Evolutionary conservation across 23 red algal species (phyloP).

Genomic region (Chondrus crispus): DNA sequence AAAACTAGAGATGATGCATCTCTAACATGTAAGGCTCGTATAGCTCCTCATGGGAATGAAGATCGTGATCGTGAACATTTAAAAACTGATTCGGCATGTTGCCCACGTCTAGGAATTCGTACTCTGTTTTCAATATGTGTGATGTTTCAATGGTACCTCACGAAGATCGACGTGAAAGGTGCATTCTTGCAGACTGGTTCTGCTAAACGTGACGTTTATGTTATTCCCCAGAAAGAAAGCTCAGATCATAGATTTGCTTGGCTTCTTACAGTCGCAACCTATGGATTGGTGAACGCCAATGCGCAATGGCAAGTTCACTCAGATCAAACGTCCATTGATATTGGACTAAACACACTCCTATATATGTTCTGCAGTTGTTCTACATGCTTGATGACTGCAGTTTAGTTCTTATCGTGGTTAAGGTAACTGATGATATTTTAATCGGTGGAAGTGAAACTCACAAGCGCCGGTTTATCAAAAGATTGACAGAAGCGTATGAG

Average conservation of each 20-base stretch:
- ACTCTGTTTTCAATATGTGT: background rate
- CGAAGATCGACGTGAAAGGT: background rate
- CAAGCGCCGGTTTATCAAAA: background rate
- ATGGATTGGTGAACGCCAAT: background rate
- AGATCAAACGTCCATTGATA: background rate
- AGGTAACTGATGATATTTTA: background rate
- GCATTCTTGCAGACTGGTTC: background rate
- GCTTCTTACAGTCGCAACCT: background rate
- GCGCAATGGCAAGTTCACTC: background rate
- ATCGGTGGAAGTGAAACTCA: background rate
- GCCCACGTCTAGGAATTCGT: background rate
- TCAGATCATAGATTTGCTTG: background rate
- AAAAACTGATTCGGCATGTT: background rate
- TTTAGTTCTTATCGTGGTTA: background rate
- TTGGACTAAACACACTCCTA: background rate
- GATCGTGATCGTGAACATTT: background rate
- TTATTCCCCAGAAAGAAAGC: background rate
- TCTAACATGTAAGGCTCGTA: background rate
- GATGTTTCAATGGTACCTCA: background rate
- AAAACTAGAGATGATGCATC: background rate
- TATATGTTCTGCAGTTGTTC: background rate
- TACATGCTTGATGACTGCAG: background rate
- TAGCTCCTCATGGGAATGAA: slow-evolving; percentile 23
- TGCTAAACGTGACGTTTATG: background rate
- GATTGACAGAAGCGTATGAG: background rate